Conservation (phyloP, 495 filamentous ascomycete genomes). For the Glonium stellatum region DNA sequence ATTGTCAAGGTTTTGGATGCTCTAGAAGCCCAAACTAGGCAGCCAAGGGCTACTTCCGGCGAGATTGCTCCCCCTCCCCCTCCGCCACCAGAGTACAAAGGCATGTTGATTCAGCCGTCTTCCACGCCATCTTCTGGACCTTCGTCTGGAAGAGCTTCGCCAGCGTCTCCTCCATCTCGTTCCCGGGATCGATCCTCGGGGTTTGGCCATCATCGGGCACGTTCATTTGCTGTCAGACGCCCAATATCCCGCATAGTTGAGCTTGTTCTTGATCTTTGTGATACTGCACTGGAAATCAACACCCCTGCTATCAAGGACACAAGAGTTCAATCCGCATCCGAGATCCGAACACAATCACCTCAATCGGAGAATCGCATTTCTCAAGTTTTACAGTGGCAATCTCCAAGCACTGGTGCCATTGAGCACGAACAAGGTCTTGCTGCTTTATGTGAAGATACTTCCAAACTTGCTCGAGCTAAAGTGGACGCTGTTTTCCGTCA, state of each 20-base stretch:
- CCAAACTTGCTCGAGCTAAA: constrained; percentile 72
- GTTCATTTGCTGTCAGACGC: constrained; percentile 80
- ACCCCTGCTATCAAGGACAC: constrained; percentile 84
- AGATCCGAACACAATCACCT: constrained; percentile 82
- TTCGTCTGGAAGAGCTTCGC: constrained; percentile 59
- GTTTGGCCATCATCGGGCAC: constrained; percentile 63
- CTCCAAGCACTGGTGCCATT: constrained; percentile 80
- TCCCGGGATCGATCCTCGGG: constrained; percentile 77
- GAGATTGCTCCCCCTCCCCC: constrained; percentile 46
- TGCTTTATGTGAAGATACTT: constrained; percentile 80
- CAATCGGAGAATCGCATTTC: constrained; percentile 88
- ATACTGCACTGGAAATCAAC: constrained; percentile 91
- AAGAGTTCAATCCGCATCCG: constrained; percentile 53
- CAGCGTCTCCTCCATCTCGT: constrained; percentile 56
- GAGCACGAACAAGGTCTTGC: constrained; percentile 91
- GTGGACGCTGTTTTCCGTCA: constrained; percentile 89
- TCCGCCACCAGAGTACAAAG: constrained; percentile 80
- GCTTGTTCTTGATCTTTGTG: constrained; percentile 87
- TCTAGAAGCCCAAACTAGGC: constrained; percentile 71
- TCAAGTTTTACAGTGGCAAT: constrained; percentile 93
- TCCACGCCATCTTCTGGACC: constrained; percentile 53
- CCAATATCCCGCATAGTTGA: constrained; percentile 90
- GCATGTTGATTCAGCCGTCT: constrained; percentile 73
- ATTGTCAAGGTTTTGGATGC: constrained; percentile 94
- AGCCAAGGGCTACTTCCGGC: constrained; percentile 49